Evolutionary conservation across 768 basidiomycete species (phyloP), one percentile per base, ranked within the genome.

Genomic region (Suillus ampliporus): DNA sequence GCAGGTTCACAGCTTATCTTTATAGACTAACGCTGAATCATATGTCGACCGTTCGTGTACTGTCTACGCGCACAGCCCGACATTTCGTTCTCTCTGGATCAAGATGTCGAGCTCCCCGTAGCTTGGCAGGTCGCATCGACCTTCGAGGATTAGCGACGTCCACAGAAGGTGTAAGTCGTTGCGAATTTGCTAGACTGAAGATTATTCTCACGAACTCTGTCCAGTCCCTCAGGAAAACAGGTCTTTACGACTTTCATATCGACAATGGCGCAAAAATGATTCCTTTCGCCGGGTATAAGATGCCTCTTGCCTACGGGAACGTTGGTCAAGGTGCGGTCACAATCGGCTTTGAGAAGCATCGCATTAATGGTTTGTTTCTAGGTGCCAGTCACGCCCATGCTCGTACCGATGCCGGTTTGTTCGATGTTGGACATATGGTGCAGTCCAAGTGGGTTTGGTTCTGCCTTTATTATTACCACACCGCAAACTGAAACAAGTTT

Each of bases 391-490:
- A 99, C 76, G 86, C 90, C 50, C 91, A 98, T 70, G 92, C 96
- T 57, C 88, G 97, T 46, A 85, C 79, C 14, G 84, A 83, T 40
- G 92, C 86, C 1, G 95, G 95, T 1, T 81, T 99, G 37, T 99
- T 99, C 74, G 97, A 99, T 71, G 97, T 99, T 31, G 94, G 94
- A 23, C 97, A 99, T 76, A 99, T 99, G 97, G 92, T 99, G 17
- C 97, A 99, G 74, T 87, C 88, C 38, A 90, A 87, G 94, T 95
- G 69, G 53, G 85, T 61, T 40, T 59, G n/a, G 14, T 35, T 50
- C 43, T 43, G 40, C 3, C 31, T 59, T 35, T 35, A 21, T 47
- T 46, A 52, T 8, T 43, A n/a, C 48, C 1, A 3, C 10, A 43
- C 41, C 17, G 26, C 62, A 40, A 3, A 31, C 31, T 66, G 51